Base-by-base conservation (phyloP, 1,284 basidiomycete species). In the Ceratobasidium papillatum region DNA sequence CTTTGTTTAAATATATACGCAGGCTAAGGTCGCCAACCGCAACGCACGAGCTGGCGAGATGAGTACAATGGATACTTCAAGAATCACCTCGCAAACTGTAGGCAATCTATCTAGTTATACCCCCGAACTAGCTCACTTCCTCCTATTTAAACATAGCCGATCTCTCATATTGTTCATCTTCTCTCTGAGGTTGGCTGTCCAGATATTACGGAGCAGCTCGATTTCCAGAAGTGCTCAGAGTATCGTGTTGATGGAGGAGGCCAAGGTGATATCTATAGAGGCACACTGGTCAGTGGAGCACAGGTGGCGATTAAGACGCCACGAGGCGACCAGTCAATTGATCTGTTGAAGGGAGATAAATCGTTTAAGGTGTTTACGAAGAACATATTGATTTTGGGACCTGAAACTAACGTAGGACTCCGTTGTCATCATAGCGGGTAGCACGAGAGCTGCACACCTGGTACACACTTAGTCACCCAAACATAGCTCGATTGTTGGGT, bases 251-350 rank as follows among this genome's bases (percentile, higher is more conserved):
- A 45, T 12, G 27, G 27, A 41, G 59, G 59, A 3, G 59, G 59
- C 3, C 41, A 41, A 38, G 59, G 36, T 36, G 59, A 62, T 43
- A 45, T 62, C 8, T 41, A 43, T 7, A 12, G 22, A 41, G 59
- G 59, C 36, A 19, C 17, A 17, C 22, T 62, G 9, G 12, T 22
- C 12, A 19, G 38, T n/a, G 34, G 36, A 38, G n/a, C 19, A 5
- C 34, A n/a, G 2, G 58, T 61, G 19, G 58, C 58, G n/a, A 61
- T 61, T 19, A 61, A 61, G 36, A 56, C 12, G 27, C 27, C 52
- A 5, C 22, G 52, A 17, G 52, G 52, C 27, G 52, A 56, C 14
- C 52, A 56, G 14, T 56, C 52, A 27, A 3, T 56, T 32, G 52
- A 56, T 17, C 30, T 32, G 1, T 56, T 27, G 5, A 32, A 56